These are phyloP conservation scores for Corymbia citriodora DNA, from an alignment of 441 rosid genomes.

Conservation along the genomic window DNA sequence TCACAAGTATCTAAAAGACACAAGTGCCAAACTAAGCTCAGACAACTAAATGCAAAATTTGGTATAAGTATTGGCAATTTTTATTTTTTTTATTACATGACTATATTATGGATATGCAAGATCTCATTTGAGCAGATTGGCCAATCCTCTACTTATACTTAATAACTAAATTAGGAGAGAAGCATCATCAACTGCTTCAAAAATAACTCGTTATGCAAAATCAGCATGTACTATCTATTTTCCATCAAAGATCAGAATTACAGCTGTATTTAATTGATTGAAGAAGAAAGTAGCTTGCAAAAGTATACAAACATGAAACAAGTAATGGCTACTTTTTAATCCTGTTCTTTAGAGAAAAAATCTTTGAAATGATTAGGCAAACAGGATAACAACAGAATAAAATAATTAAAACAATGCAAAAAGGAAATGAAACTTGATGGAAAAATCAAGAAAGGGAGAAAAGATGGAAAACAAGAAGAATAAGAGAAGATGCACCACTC, in stretches of 20 bases:
- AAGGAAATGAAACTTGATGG: neutral
- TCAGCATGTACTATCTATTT: neutral
- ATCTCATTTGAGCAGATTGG: neutral
- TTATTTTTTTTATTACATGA: neutral
- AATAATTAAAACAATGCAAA: neutral
- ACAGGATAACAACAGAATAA: neutral
- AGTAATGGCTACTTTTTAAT: neutral
- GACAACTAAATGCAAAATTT: neutral
- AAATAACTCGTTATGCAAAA: neutral
- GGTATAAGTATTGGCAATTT: neutral
- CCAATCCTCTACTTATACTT: neutral
- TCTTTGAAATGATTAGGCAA: neutral
- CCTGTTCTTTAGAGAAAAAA: neutral
- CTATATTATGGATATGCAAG: neutral
- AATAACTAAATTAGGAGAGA: neutral
- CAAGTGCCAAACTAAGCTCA: neutral
- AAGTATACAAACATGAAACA: neutral
- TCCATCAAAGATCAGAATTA: neutral
- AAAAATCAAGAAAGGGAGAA: neutral
- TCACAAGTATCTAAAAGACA: neutral
- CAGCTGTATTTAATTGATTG: neutral
- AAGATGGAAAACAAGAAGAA: neutral
- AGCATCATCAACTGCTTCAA: neutral
- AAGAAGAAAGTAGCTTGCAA: neutral
- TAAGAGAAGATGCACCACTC: neutral